Evolutionary conservation across 1,284 basidiomycete species (phyloP).

Genomic region (Rhizoctonia solani): DNA sequence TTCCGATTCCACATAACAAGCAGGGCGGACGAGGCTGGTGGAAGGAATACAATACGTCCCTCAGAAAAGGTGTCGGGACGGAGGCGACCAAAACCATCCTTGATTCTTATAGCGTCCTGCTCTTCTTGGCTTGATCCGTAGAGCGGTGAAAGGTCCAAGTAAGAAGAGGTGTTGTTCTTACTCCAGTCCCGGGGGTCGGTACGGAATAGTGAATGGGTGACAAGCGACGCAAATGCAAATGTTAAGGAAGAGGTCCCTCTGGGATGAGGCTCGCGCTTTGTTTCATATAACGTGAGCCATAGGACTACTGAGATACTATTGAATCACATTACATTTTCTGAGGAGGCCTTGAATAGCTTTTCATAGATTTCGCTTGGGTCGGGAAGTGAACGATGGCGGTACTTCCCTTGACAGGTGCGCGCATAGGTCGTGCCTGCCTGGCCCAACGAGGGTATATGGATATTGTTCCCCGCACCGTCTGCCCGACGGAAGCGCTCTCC

Average conservation of each 20-base stretch:
- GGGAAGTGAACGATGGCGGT: background rate
- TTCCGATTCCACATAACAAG: too few species aligned
- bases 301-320: background rate
- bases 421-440: background rate
- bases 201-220: background rate
- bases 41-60: too few species aligned
- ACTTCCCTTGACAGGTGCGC: background rate
- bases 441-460: background rate
- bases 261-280: background rate
- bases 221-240: background rate
- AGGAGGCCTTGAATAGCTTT: background rate
- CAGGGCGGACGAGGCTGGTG: too few species aligned
- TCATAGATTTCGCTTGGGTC: background rate
- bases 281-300: background rate
- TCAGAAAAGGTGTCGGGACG: too few species aligned
- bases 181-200: background rate
- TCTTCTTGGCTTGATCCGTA: too few species aligned
- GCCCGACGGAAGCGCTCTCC: background rate
- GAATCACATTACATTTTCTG: background rate
- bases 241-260: background rate
- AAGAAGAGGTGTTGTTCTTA: too few species aligned
- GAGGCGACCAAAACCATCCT: too few species aligned
- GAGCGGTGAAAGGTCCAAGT: too few species aligned
- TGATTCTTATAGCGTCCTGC: too few species aligned
- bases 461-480: background rate